Evolutionary conservation across 2,329 filamentous ascomycete genomes (phyloP), one percentile per base, ranked within the genome.

Genomic region (Diplodia corticola): DNA sequence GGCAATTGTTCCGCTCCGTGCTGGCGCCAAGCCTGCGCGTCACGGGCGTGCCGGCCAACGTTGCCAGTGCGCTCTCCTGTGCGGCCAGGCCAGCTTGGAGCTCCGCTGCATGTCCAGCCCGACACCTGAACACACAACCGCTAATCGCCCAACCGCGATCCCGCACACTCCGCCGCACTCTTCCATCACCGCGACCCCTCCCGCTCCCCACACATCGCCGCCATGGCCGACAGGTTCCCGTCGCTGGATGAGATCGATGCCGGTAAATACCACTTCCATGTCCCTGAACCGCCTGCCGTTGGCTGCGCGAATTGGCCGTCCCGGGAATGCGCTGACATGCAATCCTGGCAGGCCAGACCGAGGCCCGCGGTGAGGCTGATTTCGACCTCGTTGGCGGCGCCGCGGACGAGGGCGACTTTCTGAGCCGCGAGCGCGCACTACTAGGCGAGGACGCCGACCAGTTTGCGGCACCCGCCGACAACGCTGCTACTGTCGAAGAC

Each of bases 401-500:
- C 10, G 83, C 86, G 33, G 88, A 89, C 35, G 84, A 86, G 69
- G 88, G 92, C 74, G 92, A 97, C 80, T 98, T 99, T 78, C 87
- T 98, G 57, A 89, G 91, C 69, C 91, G 94, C 71, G 95, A 99
- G 82, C 92, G 93, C 75, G 95, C 93, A 68, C 80, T 90, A 20
- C 88, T 99, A 7, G 95, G 95, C 70, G 95, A 97, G 69, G 95
- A 98, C 78, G 95, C 95, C 68, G 87, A 93, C 73, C 91, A 93
- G 82, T 99, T 99, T 79, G 85, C 90, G 69, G 91, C 91, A 35
- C 85, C 88, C 68, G 88, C 89, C 74, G 92, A 96, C 78, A 82
- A 82, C 76, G 82, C 85, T 67, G 84, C 85, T 66, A 87, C 87
- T 48, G 85, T 84, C 70, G 88, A 90, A 72, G 82, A 87, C 53